Conservation (phyloP, 257 asterid species). For the Solanum chaucha region DNA sequence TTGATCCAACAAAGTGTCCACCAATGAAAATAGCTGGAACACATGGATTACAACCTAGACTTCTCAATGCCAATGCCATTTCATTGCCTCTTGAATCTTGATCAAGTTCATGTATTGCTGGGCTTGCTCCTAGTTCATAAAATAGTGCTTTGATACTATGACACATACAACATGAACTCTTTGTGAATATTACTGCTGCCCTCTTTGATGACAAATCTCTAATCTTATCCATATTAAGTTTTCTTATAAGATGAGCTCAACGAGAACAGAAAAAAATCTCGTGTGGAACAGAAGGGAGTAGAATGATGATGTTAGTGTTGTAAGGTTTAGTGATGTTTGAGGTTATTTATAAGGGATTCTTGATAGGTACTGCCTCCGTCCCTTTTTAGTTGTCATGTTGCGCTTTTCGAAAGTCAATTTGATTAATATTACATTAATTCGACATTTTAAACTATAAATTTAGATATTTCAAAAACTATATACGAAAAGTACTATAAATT, state of each 20-base stretch:
- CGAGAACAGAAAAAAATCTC: neutral
- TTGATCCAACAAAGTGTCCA: slow-evolving; percentile 56
- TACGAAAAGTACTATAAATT: too few relatives aligned
- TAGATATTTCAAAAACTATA: neutral
- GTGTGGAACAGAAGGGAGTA: neutral
- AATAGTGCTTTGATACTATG: slow-evolving; percentile 72
- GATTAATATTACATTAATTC: neutral
- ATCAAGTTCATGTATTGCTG: slow-evolving; percentile 63
- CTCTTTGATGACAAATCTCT: slow-evolving; percentile 58
- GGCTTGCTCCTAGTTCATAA: slow-evolving; percentile 71
- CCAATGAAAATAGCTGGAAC: slow-evolving; percentile 78
- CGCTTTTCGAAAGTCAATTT: neutral
- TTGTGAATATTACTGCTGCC: slow-evolving; percentile 72
- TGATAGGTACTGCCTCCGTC: neutral
- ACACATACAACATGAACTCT: slow-evolving; percentile 89
- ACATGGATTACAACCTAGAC: slow-evolving; percentile 57
- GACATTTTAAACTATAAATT: too few relatives aligned
- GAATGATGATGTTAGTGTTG: neutral
- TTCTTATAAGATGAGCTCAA: neutral
- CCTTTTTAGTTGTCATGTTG: neutral
- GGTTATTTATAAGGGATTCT: slow-evolving; percentile 47
- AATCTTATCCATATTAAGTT: slow-evolving; percentile 36
- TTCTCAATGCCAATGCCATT: slow-evolving; percentile 52
- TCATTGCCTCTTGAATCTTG: slow-evolving; percentile 45
- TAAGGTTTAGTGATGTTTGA: slow-evolving; percentile 11